Evolutionary conservation across 352 stramenopile genomes (phyloP).

Genomic region (Phytophthora uliginosa): DNA sequence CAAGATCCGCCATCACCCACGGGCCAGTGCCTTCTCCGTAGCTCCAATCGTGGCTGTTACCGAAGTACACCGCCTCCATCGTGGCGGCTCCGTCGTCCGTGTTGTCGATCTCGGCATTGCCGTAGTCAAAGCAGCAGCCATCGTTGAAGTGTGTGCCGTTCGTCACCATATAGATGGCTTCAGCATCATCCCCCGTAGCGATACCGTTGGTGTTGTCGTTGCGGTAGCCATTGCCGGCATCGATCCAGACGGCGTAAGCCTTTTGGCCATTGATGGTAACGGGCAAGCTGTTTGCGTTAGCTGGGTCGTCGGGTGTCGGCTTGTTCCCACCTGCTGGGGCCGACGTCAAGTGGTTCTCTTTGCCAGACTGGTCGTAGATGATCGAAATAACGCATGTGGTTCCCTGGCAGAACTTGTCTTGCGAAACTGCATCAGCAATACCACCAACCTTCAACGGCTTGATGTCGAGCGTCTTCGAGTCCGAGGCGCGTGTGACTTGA

Average conservation of each 20-base stretch:
- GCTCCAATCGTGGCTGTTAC: slow-evolving; percentile 24
- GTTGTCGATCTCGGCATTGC: slow-evolving; percentile 31
- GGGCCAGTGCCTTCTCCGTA: slow-evolving; percentile 24
- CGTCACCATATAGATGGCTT: slow-evolving; percentile 34
- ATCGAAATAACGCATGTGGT: slow-evolving; percentile 24
- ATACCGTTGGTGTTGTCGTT: slow-evolving; percentile 24
- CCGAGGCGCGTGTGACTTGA: slow-evolving; percentile 30
- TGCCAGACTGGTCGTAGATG: slow-evolving; percentile 38
- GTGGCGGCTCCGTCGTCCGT: slow-evolving; percentile 27
- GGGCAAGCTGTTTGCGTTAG: slow-evolving; percentile 15
- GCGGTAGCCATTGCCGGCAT: slow-evolving; percentile 29
- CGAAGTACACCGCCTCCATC: slow-evolving; percentile 34
- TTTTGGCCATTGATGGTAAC: slow-evolving; percentile 22
- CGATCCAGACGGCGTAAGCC: slow-evolving; percentile 27
- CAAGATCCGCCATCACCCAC: slow-evolving; percentile 33
- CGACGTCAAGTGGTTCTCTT: slow-evolving; percentile 31
- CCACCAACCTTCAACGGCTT: slow-evolving; percentile 9
- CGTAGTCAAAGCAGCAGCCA: slow-evolving; percentile 36
- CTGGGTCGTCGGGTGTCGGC: slow-evolving; percentile 12
- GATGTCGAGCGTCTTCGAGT: slow-evolving; percentile 25
- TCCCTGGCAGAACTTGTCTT: slow-evolving; percentile 30
- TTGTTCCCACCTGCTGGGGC: slow-evolving; percentile 16
- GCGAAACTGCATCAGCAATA: slow-evolving; percentile 14
- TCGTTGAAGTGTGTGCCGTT: slow-evolving; percentile 30
- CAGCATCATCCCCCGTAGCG: slow-evolving; percentile 20